A percentile compares a stretch with the other conserved stretches of the same genome.
These are phyloP conservation scores for Talaromyces funiculosus DNA, from an alignment of 2,329 filamentous ascomycete species.

Conservation along the genomic window DNA sequence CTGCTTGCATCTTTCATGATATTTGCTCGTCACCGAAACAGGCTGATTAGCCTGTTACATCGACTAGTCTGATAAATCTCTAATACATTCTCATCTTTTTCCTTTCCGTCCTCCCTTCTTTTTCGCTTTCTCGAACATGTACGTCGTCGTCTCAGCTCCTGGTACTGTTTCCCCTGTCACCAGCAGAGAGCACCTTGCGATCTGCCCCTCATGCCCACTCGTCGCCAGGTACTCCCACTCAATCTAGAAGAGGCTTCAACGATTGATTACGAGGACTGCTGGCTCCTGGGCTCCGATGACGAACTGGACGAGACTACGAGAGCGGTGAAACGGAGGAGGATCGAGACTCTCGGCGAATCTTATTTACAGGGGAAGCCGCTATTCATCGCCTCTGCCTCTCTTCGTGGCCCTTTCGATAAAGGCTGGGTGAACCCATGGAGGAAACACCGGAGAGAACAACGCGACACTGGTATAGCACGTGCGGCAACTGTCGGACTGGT, in stretches of 20 bases:
- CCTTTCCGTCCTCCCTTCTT: background rate
- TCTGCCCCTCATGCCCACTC: slow-evolving; percentile 26
- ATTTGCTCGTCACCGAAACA: background rate
- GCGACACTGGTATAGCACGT: background rate
- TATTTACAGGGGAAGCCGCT: slow-evolving; percentile 40
- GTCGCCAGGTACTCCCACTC: slow-evolving; percentile 29
- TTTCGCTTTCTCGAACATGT: background rate
- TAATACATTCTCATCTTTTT: background rate
- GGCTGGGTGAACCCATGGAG: slow-evolving; percentile 46
- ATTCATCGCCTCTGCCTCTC: slow-evolving; percentile 42
- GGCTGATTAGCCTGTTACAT: background rate
- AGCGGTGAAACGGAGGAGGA: slow-evolving; percentile 36
- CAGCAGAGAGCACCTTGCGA: slow-evolving; percentile 21
- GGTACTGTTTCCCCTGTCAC: slow-evolving; percentile 13
- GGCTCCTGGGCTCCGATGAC: slow-evolving; percentile 34
- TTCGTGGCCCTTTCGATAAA: slow-evolving; percentile 41
- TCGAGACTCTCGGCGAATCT: slow-evolving; percentile 36
- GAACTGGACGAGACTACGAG: slow-evolving; percentile 29
- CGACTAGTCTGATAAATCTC: background rate
- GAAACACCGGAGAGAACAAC: slow-evolving; percentile 22
- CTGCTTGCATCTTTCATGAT: background rate
- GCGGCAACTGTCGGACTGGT: background rate
- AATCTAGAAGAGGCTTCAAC: slow-evolving; percentile 30
- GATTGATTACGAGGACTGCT: slow-evolving; percentile 23
- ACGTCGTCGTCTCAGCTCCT: background rate